Evolutionary conservation across 1,284 basidiomycete genomes (phyloP).

Genomic region (Puccinia triticina): DNA sequence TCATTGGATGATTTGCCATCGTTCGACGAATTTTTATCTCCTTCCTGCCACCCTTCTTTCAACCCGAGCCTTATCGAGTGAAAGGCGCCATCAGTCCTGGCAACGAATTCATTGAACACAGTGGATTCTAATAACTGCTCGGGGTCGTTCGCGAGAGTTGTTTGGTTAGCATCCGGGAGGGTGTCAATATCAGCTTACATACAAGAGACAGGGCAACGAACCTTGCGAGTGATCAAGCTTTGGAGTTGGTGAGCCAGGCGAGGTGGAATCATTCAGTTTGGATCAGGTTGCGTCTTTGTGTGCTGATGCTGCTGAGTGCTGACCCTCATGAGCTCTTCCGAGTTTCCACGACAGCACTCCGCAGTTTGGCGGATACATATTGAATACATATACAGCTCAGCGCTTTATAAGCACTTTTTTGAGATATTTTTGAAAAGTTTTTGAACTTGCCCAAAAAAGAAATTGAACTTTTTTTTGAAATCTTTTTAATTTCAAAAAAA

Average conservation of each 20-base stretch:
- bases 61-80: constrained; percentile 28
- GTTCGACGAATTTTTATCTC: background rate
- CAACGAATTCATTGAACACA: constrained; percentile 24
- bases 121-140: constrained; percentile 34
- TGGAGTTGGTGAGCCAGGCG: constrained; percentile 12
- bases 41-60: constrained; percentile 34
- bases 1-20: background rate
- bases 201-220: background rate
- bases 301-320: background rate
- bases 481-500: no score
- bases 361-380: no score
- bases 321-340: no score
- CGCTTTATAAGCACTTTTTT: no score
- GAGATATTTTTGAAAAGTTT: no score
- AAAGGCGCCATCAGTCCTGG: constrained; percentile 15
- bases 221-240: constrained; percentile 31
- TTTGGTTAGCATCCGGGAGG: background rate
- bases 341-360: background rate
- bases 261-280: constrained; percentile 28
- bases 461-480: no score
- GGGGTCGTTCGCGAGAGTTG: background rate
- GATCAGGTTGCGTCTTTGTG: background rate
- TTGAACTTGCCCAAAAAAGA: no score
- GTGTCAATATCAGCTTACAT: background rate
- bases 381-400: no score